These are phyloP conservation scores for Penicillium desertorum DNA, from an alignment of 495 filamentous ascomycete genomes.

Conservation along the genomic window DNA sequence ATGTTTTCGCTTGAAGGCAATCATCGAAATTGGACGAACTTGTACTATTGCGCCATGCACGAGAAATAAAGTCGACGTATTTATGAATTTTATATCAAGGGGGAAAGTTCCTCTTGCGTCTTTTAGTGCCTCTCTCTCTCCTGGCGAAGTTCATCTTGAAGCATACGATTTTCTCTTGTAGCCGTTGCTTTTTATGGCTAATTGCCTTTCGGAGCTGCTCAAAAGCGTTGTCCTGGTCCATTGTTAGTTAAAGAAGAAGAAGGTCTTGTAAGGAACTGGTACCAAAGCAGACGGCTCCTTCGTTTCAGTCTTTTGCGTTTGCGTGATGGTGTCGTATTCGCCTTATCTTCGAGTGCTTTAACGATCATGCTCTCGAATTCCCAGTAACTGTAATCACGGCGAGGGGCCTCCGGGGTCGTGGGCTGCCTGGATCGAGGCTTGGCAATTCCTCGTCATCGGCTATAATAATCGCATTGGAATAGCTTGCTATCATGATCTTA, in stretches of 20 bases:
- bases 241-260: constrained; percentile 10
- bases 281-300: constrained; percentile 9
- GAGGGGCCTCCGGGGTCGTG: constrained; percentile 8
- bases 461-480: too few species aligned
- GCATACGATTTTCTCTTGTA: constrained; percentile 15
- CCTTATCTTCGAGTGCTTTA: constrained; percentile 1
- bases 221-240: constrained; percentile 5
- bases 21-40: too few species aligned
- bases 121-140: constrained; percentile 15
- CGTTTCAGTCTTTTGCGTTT: constrained; percentile 11
- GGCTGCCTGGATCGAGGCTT: too few species aligned
- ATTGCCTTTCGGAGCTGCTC: constrained; percentile 6
- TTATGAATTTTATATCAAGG: too few species aligned
- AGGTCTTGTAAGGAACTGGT: constrained; percentile 4
- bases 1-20: too few species aligned
- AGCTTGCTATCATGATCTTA: too few species aligned
- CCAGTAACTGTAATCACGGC: constrained; percentile 9
- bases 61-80: too few species aligned
- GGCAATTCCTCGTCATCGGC: too few species aligned
- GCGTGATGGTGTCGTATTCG: constrained; percentile 9
- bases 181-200: constrained; percentile 5
- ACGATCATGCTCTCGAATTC: constrained; percentile 2
- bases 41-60: too few species aligned
- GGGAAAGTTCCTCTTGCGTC: constrained; percentile 5
- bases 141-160: constrained; percentile 15